phyloP scores from a whole-genome alignment of 2,329 filamentous ascomycete genomes.

The Fusarium coffeatum region DNA sequence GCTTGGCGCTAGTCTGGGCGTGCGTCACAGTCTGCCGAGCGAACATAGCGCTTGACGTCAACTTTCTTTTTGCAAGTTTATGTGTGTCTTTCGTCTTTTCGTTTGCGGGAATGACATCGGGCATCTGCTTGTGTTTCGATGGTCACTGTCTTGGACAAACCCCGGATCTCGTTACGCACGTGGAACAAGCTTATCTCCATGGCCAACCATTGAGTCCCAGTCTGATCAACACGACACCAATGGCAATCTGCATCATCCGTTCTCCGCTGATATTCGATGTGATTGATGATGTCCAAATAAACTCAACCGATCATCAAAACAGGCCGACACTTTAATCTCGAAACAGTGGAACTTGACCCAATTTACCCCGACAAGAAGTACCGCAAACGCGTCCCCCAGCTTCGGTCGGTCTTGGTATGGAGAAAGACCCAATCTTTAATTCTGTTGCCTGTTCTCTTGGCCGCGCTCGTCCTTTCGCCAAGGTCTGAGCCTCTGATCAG shows the following conservation, averaged over 20 bases:
- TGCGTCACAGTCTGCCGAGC: constrained; percentile 35
- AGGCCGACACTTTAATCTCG: not conserved
- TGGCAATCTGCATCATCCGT: not conserved
- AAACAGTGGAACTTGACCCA: constrained; percentile 10
- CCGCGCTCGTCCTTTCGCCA: not conserved
- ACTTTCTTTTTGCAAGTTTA: constrained; percentile 15
- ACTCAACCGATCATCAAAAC: not conserved
- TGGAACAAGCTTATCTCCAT: constrained; percentile 3
- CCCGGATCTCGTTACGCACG: not conserved
- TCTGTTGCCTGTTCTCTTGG: constrained; percentile 31
- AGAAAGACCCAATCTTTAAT: constrained; percentile 31
- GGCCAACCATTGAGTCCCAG: not conserved
- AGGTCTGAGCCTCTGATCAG: constrained; percentile 4
- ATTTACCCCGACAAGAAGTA: constrained; percentile 10
- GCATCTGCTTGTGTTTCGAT: not conserved
- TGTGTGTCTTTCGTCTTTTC: not conserved
- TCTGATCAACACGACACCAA: not conserved
- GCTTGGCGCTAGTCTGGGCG: constrained; percentile 36
- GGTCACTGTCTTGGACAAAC: not conserved
- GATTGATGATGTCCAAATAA: not conserved
- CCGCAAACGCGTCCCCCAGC: not conserved
- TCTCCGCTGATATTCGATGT: not conserved
- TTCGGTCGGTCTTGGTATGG: constrained; percentile 8
- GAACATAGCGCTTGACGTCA: constrained; percentile 32
- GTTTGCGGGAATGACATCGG: not conserved